Evolutionary conservation across 345 rosid species (phyloP).

Genomic region (Rhodamnia argentea): DNA sequence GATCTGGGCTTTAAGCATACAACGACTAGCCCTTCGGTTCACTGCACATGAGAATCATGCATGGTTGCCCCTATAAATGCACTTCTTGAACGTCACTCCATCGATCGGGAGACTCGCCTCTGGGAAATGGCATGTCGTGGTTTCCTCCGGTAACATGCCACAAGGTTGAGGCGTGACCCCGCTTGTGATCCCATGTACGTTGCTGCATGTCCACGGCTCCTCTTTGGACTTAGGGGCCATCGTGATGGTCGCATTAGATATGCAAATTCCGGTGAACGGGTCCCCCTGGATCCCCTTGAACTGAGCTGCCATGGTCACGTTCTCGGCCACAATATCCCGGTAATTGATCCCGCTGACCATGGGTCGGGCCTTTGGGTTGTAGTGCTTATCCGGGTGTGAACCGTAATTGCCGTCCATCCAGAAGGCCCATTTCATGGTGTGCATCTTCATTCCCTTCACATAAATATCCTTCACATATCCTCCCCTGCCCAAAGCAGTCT

Average conservation of each 20-base stretch:
- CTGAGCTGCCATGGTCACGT: slow-evolving; percentile 55
- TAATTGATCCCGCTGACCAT: slow-evolving; percentile 46
- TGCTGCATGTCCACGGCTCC: slow-evolving; percentile 58
- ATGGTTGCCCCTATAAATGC: slow-evolving; percentile 25
- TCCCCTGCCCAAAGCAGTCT: slow-evolving; percentile 67
- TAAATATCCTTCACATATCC: slow-evolving; percentile 54
- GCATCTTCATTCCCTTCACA: slow-evolving; percentile 46
- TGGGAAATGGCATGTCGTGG: slow-evolving; percentile 52
- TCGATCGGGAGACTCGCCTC: slow-evolving; percentile 50
- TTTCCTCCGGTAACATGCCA: slow-evolving; percentile 28
- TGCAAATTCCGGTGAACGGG: slow-evolving; percentile 57
- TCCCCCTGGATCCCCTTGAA: slow-evolving; percentile 55
- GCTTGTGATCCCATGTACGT: slow-evolving; percentile 43
- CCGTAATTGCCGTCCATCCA: slow-evolving; percentile 77
- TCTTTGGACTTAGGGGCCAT: slow-evolving; percentile 51
- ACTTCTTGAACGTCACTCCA: slow-evolving; percentile 40
- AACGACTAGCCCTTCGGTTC: not conserved
- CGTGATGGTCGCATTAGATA: slow-evolving; percentile 52
- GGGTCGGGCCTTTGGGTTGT: slow-evolving; percentile 70
- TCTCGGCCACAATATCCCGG: slow-evolving; percentile 54
- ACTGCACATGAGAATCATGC: not conserved
- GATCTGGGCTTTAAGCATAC: not conserved
- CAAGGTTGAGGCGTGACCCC: slow-evolving; percentile 49
- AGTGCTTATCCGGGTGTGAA: slow-evolving; percentile 49
- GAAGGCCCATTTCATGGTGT: slow-evolving; percentile 76